Percentiles rank a stretch among this genome's conserved stretches.
Evolutionary conservation across 75 land plant species (phyloP).

Genomic region (Cunninghamia lanceolata): DNA sequence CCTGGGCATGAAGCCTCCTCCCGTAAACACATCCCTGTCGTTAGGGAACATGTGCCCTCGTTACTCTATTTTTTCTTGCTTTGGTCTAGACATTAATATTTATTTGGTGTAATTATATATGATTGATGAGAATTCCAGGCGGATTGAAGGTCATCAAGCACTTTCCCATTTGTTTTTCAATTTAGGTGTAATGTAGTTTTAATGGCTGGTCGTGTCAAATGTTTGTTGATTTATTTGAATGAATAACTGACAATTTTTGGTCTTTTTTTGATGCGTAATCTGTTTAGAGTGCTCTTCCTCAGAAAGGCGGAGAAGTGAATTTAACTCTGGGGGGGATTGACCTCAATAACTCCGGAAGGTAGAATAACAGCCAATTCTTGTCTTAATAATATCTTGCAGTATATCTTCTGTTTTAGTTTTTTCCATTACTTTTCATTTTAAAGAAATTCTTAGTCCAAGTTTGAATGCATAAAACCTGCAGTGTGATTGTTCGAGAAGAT

Average conservation of each 20-base stretch:
- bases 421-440: background rate
- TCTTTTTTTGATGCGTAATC: background rate
- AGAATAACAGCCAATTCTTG: background rate
- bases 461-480: conserved; percentile 12
- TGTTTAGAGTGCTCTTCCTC: conserved; percentile 52
- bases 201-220: background rate
- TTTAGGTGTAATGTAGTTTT: background rate
- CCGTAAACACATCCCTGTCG: background rate
- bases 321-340: conserved; percentile 80
- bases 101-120: background rate
- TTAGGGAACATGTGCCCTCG: background rate
- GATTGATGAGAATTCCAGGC: background rate
- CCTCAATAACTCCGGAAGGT: conserved; percentile 87
- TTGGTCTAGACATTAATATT: background rate
- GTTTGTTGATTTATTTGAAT: background rate
- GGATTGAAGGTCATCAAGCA: background rate
- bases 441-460: conserved; percentile 8
- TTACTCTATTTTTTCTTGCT: background rate
- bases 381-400: background rate
- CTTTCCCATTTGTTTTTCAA: background rate
- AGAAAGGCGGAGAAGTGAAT: conserved; percentile 69
- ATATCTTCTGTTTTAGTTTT: background rate
- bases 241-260: background rate
- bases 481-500: conserved; percentile 76
- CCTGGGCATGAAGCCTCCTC: background rate